Conservation (phyloP, 768 basidiomycete species). For the Russula sp. region DNA sequence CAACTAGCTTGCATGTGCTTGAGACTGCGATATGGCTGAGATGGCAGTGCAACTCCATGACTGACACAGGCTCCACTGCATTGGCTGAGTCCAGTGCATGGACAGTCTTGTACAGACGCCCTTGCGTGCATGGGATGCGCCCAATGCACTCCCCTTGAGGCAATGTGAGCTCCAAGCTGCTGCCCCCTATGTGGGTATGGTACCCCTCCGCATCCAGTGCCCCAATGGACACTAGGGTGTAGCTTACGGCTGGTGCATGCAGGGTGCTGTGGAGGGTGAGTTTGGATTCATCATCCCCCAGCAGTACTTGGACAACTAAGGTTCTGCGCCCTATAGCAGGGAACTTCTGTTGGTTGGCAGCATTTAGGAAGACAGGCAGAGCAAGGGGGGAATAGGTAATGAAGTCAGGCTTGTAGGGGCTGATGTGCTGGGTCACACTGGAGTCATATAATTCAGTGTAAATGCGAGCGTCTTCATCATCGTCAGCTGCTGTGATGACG, state of each 20-base stretch:
- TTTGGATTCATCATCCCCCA: neutral
- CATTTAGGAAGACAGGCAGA: neutral
- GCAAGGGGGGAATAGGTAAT: neutral
- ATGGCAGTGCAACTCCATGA: neutral
- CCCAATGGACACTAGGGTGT: neutral
- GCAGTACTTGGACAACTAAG: neutral
- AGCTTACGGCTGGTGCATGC: neutral
- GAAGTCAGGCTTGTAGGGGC: neutral
- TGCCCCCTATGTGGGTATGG: neutral
- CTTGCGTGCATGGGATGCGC: neutral
- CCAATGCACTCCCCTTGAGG: neutral
- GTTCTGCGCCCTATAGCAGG: neutral
- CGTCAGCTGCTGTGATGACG: neutral
- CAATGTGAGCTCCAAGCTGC: neutral
- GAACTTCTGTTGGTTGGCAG: neutral
- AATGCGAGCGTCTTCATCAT: neutral
- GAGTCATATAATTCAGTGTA: neutral
- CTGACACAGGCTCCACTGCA: neutral
- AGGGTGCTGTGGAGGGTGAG: neutral
- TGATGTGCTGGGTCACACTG: neutral
- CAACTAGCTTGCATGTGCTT: neutral
- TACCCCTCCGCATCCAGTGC: neutral
- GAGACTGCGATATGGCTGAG: neutral
- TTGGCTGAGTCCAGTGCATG: neutral
- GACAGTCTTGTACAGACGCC: neutral